Base-by-base conservation (phyloP, 192 early-diverging fungal species). In the Polychytrium aggregatum region DNA sequence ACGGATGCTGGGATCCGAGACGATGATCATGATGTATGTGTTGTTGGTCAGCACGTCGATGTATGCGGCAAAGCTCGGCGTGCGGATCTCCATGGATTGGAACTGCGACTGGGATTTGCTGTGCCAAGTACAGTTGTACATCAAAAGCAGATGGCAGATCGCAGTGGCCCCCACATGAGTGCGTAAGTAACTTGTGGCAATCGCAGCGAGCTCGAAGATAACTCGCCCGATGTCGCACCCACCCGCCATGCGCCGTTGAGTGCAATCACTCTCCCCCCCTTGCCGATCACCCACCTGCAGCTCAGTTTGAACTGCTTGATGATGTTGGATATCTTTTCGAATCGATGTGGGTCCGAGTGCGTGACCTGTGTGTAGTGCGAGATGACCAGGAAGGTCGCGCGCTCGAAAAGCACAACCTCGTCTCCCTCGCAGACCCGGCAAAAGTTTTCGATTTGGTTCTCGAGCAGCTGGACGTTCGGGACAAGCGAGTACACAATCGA, bases 371-470 rank as follows among this genome's bases (percentile, higher is more conserved):
- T 79, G 18, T 82, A 68, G 55, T 85, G 83, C 9, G 88, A 84
- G 56, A 98, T 92, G 25, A 95, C 90, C 49, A 98, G 65, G 59
- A 98, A 98, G 20, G 95, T 97, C 21, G 90, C 80, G 25, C 86
- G 65, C 61, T 98, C 95, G 62, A 97, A 98, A 22, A 98, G 62
- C 2, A 93, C 86, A 24, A 98, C 86, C 60, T 98, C 92, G 37
- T 88, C 78, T 0, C 92, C 92, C 41, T 97, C 95, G 49, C 88
- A 87, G 53, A 90, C 71, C 24, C 54, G 50, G 51, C 83, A 78
- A 53, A 98, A 97, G 34, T 73, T 77, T 41, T 78, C 60, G 45
- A 98, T 65, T 45, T 91, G 79, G 6, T 60, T 58, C 67, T 95
- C 86, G 22, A 98, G 72, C 2, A 66, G 53, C 26, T 71, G 68